Evolutionary conservation across 2,329 filamentous ascomycete genomes (phyloP), one percentile per base, ranked within the genome.

Genomic region (Colletotrichum sublineola): DNA sequence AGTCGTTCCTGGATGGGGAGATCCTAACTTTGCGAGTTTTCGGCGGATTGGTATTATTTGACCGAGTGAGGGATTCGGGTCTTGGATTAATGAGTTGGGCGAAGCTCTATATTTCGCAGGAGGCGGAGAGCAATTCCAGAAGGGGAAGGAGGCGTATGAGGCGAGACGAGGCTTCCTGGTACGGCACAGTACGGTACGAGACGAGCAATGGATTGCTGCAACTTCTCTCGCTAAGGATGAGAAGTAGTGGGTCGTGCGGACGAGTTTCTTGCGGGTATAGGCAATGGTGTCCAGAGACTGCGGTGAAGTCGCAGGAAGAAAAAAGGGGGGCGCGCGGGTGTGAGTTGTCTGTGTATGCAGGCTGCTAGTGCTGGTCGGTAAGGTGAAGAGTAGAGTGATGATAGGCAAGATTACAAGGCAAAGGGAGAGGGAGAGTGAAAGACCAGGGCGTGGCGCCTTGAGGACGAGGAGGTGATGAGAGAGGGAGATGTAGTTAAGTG

Each of bases 171-270:
- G 62, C 12, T 48, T 52, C 29, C 55, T 15, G 60, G 53, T 20
- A 14, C 29, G 44, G 20, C 15, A 38, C 29, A 61, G 53, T 58
- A 52, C 52, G 46, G 40, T n/a, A 36, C 50, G 68, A 68, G 65
- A 57, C 53, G 60, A 57, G 46, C 58, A 66, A 53, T 71, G 64
- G 68, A 42, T 68, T 68, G 69, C 68, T 71, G 68, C 68, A 72
- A 65, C 42, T 68, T 71, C 60, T 72, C 69, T 72, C 53, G 69
- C 65, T 68, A 64, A 60, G 60, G 60, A 60, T 61, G 55, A 57
- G 53, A 72, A 60, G 63, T 60, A 38, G 65, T 64, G 69, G 65
- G 69, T 68, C 65, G 53, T 44, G 64, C 64, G 24, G 52, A 63
- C 63, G 58, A 42, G 42, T 44, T 56, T 46, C 38, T 50, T 60